A percentile compares a stretch with the other conserved stretches of the same genome.
These are phyloP conservation scores for Madurella mycetomatis DNA, from an alignment of 2,329 filamentous ascomycete genomes.

Conservation along the genomic window DNA sequence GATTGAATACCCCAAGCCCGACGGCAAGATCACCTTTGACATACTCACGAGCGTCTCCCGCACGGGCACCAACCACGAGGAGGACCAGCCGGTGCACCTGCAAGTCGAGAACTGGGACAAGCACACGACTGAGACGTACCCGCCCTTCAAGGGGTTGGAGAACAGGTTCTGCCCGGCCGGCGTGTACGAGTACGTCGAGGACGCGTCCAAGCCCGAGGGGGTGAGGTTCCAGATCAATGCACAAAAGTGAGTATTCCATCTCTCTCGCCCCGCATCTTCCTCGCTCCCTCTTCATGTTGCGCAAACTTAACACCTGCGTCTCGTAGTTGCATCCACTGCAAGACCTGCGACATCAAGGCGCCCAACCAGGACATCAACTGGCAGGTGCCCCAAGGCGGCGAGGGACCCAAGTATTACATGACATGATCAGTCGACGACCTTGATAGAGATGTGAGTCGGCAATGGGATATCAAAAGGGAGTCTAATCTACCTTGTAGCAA, in stretches of 20 bases:
- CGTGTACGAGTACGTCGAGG: conserved; percentile 97
- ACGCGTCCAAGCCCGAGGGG: conserved; percentile 77
- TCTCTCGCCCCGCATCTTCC: too few relatives aligned
- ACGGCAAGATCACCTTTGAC: conserved; percentile 92
- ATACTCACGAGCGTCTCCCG: conserved; percentile 92
- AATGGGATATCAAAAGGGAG: background rate
- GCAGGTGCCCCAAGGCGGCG: conserved; percentile 90
- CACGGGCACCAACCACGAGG: conserved; percentile 96
- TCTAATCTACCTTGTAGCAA: background rate
- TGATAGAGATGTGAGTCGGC: background rate
- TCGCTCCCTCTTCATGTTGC: background rate
- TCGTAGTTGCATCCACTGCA: conserved; percentile 94
- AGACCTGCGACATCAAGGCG: conserved; percentile 99
- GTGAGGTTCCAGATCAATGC: conserved; percentile 97
- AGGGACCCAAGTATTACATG: conserved; percentile 68
- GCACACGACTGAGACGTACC: conserved; percentile 78
- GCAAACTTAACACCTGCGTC: conserved; percentile 27
- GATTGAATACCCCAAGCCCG: conserved; percentile 96
- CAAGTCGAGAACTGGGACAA: conserved; percentile 94
- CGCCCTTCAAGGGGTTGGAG: conserved; percentile 85
- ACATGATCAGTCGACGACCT: conserved; percentile 35
- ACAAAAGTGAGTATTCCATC: conserved; percentile 91
- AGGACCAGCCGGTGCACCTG: conserved; percentile 94
- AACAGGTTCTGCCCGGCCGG: conserved; percentile 96
- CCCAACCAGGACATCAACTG: conserved; percentile 97